Evolutionary conservation across 306 rosid genomes (phyloP), one percentile per base, ranked within the genome.

Genomic region (Begonia loranthoides): DNA sequence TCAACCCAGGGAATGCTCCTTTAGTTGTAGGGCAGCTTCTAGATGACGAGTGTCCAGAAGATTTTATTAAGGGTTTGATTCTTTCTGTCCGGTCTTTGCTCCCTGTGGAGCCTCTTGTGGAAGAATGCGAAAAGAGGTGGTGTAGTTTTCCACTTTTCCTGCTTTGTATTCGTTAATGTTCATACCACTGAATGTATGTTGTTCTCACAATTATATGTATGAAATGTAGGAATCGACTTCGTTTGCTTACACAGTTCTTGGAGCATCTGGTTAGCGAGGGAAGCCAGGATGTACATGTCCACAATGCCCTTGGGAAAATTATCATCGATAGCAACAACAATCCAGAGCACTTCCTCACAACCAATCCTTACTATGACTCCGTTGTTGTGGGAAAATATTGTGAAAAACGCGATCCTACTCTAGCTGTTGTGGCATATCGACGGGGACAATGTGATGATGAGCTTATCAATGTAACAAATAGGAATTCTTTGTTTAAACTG

Each of bases 181-280:
- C 36, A 4, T 28, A 28, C 36, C 36, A 28, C 36, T 28, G 6
- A 28, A 28, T 28, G 9, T 28, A 7, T 28, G 36, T 5, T 28
- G 9, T 28, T 0, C 36, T 28, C 6, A 28, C 9, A 28, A 62
- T 22, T 40, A 40, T 28, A 13, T 47, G 62, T 72, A 62, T 65
- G 12, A 41, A 44, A 14, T 70, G 15, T 67, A 92, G 99, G 82
- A 92, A 92, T 47, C 99, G 96, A 16, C 90, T 92, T 68, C 94
- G 99, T 15, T 71, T 92, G 49, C 99, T 92, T 59, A 76, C 96
- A 21, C 99, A 92, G 62, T 92, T 92, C 71, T 73, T 92, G 78
- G 99, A 92, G 76, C 96, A 92, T 83, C 94, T 92, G 21, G 99
- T 92, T 73, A 86, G 96, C 45, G 99, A 92, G 77, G 99, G 99